These are phyloP conservation scores for Babesia caballi DNA, from an alignment of 169 alveolate species.

Conservation along the genomic window DNA sequence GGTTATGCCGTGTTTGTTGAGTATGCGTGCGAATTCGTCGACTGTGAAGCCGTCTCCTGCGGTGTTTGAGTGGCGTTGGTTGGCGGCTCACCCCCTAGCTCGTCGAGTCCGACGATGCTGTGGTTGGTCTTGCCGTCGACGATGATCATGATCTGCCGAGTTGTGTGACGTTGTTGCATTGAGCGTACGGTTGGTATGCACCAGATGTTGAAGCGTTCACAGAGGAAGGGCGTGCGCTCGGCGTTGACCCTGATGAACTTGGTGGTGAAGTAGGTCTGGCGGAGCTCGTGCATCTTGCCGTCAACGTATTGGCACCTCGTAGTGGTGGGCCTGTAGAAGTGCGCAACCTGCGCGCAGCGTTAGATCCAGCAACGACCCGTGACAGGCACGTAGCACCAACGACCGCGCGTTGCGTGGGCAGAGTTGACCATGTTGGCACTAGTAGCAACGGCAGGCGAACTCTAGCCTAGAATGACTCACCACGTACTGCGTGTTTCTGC, in stretches of 20 bases:
- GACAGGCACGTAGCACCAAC: neutral
- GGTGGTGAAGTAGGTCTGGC: conserved; percentile 64
- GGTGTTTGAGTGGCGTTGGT: neutral
- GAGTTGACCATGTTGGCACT: no score
- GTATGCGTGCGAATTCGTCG: conserved; percentile 33
- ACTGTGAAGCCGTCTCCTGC: conserved; percentile 61
- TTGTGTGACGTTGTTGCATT: neutral
- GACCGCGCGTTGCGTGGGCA: neutral
- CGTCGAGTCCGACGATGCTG: conserved; percentile 75
- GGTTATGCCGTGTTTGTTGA: conserved; percentile 42
- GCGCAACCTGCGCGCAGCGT: conserved; percentile 53
- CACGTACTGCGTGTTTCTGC: conserved; percentile 67
- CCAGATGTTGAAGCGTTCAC: conserved; percentile 78
- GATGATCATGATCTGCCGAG: conserved; percentile 65
- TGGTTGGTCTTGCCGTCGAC: conserved; percentile 74
- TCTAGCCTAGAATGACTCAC: no score
- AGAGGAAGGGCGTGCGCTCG: conserved; percentile 74
- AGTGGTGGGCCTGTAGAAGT: conserved; percentile 78
- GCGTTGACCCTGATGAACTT: conserved; percentile 73
- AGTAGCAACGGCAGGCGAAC: no score
- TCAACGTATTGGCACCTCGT: conserved; percentile 73
- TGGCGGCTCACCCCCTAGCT: conserved; percentile 70
- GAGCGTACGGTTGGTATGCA: conserved; percentile 76
- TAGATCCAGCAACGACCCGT: neutral
- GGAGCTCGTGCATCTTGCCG: conserved; percentile 57